These are phyloP conservation scores for Cichorium intybus DNA, from an alignment of 140 eudicot genomes.

Conservation along the genomic window DNA sequence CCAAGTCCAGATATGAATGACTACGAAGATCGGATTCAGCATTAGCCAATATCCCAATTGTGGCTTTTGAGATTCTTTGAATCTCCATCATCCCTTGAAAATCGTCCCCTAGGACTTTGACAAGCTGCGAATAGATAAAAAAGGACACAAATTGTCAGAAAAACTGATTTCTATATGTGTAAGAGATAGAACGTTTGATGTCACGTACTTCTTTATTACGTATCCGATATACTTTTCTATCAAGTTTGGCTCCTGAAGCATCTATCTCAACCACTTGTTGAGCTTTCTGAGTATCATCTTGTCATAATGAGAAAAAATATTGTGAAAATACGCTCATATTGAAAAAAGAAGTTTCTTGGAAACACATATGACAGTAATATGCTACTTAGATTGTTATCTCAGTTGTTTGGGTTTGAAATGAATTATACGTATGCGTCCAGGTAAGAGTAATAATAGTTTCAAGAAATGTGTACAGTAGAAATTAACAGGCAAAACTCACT, in stretches of 20 bases:
- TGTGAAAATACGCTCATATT: not conserved
- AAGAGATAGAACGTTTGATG: not conserved
- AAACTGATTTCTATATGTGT: not conserved
- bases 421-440: too few species aligned
- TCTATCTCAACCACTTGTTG: constrained; percentile 18
- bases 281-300: constrained; percentile 13
- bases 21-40: not conserved
- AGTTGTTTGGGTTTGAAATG: too few species aligned
- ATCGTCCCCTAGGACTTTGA: constrained; percentile 1
- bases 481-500: too few species aligned
- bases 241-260: constrained; percentile 18
- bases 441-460: too few species aligned
- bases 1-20: constrained; percentile 21
- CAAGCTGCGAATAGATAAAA: constrained; percentile 12
- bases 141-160: not conserved
- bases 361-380: too few species aligned
- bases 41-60: constrained; percentile 26
- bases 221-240: constrained; percentile 21
- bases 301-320: constrained; percentile 5
- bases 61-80: constrained; percentile 25
- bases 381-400: too few species aligned
- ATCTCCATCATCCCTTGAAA: constrained; percentile 1
- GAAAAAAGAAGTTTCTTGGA: not conserved
- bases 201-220: constrained; percentile 24
- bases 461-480: not conserved